Evolutionary conservation across 2,329 filamentous ascomycete species (phyloP), one percentile per base, ranked within the genome.

Genomic region (Teratosphaeria destructans): DNA sequence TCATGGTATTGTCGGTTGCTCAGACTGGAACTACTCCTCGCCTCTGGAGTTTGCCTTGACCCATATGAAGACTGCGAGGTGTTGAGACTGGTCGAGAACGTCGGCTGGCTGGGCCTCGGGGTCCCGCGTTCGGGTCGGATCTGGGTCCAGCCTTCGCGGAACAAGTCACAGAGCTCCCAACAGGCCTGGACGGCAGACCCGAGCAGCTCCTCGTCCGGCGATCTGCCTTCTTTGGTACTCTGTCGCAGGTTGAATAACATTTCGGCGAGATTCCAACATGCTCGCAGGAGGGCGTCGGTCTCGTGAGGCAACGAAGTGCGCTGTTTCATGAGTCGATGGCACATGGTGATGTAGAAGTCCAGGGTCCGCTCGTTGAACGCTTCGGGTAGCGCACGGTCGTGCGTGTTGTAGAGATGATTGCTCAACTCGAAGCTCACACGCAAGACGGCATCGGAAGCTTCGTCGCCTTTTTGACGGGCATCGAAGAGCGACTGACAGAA

Each of bases 261-360:
- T 73, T 96, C 92, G 7, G 92, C 90, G 12, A 97, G 76, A 3
- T 86, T 83, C 93, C 93, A 96, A 70, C 92, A 96, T 26, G 91
- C 89, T 59, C 87, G 83, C 3, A 96, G 80, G 3, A 96, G 79
- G 6, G 89, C 86, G 71, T 96, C 91, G 0, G 90, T 93, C 68
- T 96, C 90, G 63, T 88, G 86, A 0, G 85, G 86, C 2, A 92
- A 74, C 32, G 89, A 87, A 57, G 84, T 88, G 60, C 89, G 84
- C 73, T 96, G 90, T 73, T 95, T 96, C 91, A 96, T 96, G n/a
- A 96, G 76, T 47, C 93, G 85, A 73, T 96, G 93, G 69, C 93
- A 96, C 2, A 97, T 74, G 0, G 93, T 95, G 65, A 96, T 88
- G 69, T 96, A 96, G 68, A 96, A 96, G 68, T 96, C 93, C 59